Evolutionary conservation across 1,139 yeast species (phyloP).

Genomic region (Candida sp.): DNA sequence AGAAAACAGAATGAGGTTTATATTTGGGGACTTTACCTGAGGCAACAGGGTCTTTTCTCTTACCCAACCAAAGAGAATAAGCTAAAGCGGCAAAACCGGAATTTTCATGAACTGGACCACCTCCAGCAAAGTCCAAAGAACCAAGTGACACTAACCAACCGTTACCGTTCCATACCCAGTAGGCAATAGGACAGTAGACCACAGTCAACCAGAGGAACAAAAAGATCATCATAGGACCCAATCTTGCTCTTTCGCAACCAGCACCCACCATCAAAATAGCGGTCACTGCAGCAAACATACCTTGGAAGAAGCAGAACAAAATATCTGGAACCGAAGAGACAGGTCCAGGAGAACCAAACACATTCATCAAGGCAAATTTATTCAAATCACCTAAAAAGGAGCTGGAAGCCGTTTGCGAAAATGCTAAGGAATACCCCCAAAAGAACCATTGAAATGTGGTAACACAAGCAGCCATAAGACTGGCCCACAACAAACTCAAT

Average conservation of each 20-base stretch:
- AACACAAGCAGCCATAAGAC: slow-evolving; percentile 80
- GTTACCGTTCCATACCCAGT: slow-evolving; percentile 94
- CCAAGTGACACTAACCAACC: slow-evolving; percentile 90
- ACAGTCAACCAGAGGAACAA: slow-evolving; percentile 93
- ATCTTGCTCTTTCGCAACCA: slow-evolving; percentile 96
- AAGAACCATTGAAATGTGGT: slow-evolving; percentile 94
- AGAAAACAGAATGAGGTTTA: slow-evolving; percentile 87
- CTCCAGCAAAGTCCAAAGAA: slow-evolving; percentile 94
- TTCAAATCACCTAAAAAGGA: slow-evolving; percentile 74
- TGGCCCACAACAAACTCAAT: slow-evolving; percentile 87
- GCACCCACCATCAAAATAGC: slow-evolving; percentile 96
- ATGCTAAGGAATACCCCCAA: slow-evolving; percentile 93
- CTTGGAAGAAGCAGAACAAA: slow-evolving; percentile 85
- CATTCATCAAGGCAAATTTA: slow-evolving; percentile 76
- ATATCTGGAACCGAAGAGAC: slow-evolving; percentile 78
- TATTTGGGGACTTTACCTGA: slow-evolving; percentile 73
- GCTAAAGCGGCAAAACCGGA: slow-evolving; percentile 96
- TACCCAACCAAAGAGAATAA: slow-evolving; percentile 87
- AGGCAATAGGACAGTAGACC: slow-evolving; percentile 94
- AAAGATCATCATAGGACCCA: slow-evolving; percentile 95
- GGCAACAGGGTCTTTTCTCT: slow-evolving; percentile 81
- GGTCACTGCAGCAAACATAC: slow-evolving; percentile 93
- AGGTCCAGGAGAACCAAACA: slow-evolving; percentile 75
- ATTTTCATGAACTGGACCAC: slow-evolving; percentile 95
- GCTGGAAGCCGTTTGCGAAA: slow-evolving; percentile 66